Evolutionary conservation across 768 basidiomycete genomes (phyloP).

Genomic region (Hericium alpestre): DNA sequence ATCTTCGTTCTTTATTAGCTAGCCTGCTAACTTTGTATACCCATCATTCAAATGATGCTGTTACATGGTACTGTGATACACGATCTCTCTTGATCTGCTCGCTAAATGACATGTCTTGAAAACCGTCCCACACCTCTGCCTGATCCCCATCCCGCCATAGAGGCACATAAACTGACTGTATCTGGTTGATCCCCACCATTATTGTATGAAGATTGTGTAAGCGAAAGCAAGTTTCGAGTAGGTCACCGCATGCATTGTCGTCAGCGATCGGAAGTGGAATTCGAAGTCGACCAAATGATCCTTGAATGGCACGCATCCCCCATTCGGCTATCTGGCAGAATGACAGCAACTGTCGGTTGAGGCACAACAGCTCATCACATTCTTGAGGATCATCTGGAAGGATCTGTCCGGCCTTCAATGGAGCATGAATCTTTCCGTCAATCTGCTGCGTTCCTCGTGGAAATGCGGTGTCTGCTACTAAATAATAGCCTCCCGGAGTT

Average conservation of each 20-base stretch:
- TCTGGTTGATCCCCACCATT: conserved; percentile 33
- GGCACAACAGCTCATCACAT: conserved; percentile 16
- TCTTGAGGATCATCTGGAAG: conserved; percentile 12
- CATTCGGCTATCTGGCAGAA: conserved; percentile 41
- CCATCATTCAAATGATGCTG: background rate
- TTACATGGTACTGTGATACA: background rate
- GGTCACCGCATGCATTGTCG: conserved; percentile 13
- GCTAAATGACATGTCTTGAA: background rate
- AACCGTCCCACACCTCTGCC: background rate
- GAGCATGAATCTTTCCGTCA: conserved; percentile 24
- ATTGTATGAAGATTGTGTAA: conserved; percentile 25
- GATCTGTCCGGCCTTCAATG: conserved; percentile 24
- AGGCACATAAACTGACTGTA: conserved; percentile 29
- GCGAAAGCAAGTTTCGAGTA: conserved; percentile 27
- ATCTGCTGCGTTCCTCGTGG: conserved; percentile 25
- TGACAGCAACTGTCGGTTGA: conserved; percentile 31
- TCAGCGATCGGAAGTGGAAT: conserved; percentile 29
- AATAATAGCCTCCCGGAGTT: conserved; percentile 32
- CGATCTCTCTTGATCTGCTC: background rate
- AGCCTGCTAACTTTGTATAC: background rate
- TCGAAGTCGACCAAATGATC: conserved; percentile 34
- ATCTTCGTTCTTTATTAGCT: no score
- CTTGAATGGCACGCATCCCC: conserved; percentile 36
- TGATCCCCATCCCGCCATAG: conserved; percentile 22
- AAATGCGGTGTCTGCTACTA: conserved; percentile 38